Base-by-base conservation (phyloP, 192 early-diverging fungal genomes). In the Backusella liffmaniae region DNA sequence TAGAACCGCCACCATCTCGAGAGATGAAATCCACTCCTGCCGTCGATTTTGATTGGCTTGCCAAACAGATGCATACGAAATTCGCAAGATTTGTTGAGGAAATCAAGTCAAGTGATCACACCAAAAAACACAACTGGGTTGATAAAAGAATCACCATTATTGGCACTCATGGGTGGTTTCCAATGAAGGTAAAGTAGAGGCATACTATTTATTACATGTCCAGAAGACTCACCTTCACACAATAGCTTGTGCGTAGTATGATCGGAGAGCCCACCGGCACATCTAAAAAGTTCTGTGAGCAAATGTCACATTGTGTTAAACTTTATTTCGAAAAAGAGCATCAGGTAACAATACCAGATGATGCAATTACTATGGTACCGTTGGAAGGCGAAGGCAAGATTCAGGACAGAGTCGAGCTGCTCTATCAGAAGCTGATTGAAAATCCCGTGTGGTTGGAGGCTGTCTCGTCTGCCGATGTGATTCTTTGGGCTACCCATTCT, bases 231-330 rank as follows among this genome's bases (percentile, higher is more conserved):
- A 32, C 32, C 2, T 3, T 32, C 26, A 32, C 3, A 32, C 32
- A 2, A 3, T 41, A 83, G 82, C 86, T 90, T 70, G 85, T 93
- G 35, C 84, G 90, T 70, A 89, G 86, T 76, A 88, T 96, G 51
- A 90, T 96, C 49, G 97, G 97, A 12, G 95, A 96, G 79, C 97
- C 96, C 5, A 97, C 96, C 3, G 97, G 97, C 7, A 98, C 94
- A 18, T 96, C 95, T 30, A 83, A 83, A 21, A 91, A 92, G 73
- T 99, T 99, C 76, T 96, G 94, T 65, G 89, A 95, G 67, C 93
- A 95, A 83, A 97, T 96, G 95, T 83, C 86, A 9, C 83, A 89
- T 49, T 94, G 90, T 13, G 74, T 93, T n/a, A 79, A 85, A 26
- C 76, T 78, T 7, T 92, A 92, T 67, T 84, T 94, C 42, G 16